These are phyloP conservation scores for Coemansia sp. DNA, from an alignment of 192 early-diverging fungal genomes.

Conservation along the genomic window DNA sequence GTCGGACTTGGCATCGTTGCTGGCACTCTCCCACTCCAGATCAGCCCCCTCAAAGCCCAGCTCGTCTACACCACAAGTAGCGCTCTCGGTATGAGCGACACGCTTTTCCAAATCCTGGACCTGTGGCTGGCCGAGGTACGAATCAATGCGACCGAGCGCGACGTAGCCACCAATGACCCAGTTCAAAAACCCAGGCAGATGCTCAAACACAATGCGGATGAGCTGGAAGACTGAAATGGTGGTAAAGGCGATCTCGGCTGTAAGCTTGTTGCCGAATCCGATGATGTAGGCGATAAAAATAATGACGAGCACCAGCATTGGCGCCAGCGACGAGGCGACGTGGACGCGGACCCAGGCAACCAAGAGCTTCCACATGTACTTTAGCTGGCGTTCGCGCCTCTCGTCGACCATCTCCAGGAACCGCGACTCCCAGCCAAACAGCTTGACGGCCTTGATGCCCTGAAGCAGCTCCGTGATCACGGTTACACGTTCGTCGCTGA, in stretches of 20 bases:
- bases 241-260: constrained; percentile 68
- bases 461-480: constrained; percentile 79
- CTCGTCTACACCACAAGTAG: background rate
- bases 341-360: constrained; percentile 53
- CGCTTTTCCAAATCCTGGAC: constrained; percentile 53
- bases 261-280: constrained; percentile 55
- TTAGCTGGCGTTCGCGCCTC: constrained; percentile 64
- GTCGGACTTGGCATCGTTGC: constrained; percentile 5
- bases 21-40: constrained; percentile 30
- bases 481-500: constrained; percentile 72
- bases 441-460: constrained; percentile 89
- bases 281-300: constrained; percentile 62
- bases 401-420: constrained; percentile 66
- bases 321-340: constrained; percentile 57
- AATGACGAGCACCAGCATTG: constrained; percentile 61
- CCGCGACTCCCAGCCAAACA: too few species aligned
- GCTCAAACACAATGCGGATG: constrained; percentile 62
- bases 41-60: constrained; percentile 36
- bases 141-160: constrained; percentile 64
- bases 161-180: constrained; percentile 61
- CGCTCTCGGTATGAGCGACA: constrained; percentile 7
- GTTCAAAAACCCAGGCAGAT: constrained; percentile 59
- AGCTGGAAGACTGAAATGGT: constrained; percentile 69
- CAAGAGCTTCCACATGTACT: constrained; percentile 52
- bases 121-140: constrained; percentile 73